phyloP scores from a whole-genome alignment of 2,329 filamentous ascomycete genomes.

The Stemphylium beticola region DNA sequence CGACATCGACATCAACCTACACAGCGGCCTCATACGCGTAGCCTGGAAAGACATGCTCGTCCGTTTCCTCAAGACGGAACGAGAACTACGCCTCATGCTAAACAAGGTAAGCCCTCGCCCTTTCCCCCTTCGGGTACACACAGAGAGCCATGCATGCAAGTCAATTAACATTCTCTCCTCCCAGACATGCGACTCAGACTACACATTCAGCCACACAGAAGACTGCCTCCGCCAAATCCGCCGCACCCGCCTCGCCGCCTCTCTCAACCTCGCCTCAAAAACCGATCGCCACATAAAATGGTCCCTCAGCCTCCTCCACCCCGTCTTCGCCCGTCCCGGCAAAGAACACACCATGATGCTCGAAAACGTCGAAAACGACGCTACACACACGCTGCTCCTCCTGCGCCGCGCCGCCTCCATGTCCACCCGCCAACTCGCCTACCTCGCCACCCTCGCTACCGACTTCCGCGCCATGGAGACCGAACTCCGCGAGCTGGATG shows the following conservation, averaged over 20 bases:
- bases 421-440: slow-evolving; percentile 14
- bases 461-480: slow-evolving; percentile 29
- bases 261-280: slow-evolving; percentile 18
- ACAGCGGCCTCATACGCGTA: slow-evolving; percentile 10
- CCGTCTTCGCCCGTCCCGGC: slow-evolving; percentile 28
- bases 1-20: slow-evolving; percentile 17
- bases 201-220: slow-evolving; percentile 33
- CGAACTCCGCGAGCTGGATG: slow-evolving; percentile 14
- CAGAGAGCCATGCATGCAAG: neutral
- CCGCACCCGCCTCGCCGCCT: slow-evolving; percentile 27
- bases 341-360: slow-evolving; percentile 17
- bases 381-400: slow-evolving; percentile 23
- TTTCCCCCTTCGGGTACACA: neutral
- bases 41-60: slow-evolving; percentile 35
- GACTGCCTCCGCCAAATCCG: slow-evolving; percentile 38
- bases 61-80: slow-evolving; percentile 33
- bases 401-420: slow-evolving; percentile 36
- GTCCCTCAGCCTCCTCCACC: slow-evolving; percentile 27
- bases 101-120: slow-evolving; percentile 21
- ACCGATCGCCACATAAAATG: slow-evolving; percentile 28
- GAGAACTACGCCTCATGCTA: slow-evolving; percentile 22
- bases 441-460: slow-evolving; percentile 24
- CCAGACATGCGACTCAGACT: slow-evolving; percentile 19
- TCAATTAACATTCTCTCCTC: neutral
- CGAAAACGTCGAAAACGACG: slow-evolving; percentile 25